Conservation (phyloP, 148 eudicot species). For the Vaccinium corymbosum region DNA sequence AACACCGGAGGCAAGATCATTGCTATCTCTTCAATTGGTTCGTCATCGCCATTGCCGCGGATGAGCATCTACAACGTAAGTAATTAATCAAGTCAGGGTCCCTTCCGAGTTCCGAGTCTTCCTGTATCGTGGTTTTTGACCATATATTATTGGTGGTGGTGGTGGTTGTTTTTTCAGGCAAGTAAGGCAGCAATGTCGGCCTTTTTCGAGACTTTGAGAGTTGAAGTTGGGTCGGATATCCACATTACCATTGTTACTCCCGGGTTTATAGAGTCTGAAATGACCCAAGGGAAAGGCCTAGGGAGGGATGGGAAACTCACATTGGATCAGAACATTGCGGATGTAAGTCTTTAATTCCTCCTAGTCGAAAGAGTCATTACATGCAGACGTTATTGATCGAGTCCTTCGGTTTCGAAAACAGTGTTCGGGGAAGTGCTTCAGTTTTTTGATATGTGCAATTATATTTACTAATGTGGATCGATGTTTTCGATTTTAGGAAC, state of each 20-base stretch:
- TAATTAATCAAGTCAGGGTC: not conserved
- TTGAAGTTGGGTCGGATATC: constrained; percentile 47
- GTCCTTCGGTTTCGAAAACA: too few relatives aligned
- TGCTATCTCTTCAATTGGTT: constrained; percentile 39
- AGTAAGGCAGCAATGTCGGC: constrained; percentile 60
- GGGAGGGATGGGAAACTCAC: constrained; percentile 35
- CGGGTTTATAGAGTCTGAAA: constrained; percentile 58
- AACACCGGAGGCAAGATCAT: constrained; percentile 48
- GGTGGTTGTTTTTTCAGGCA: constrained; percentile 34
- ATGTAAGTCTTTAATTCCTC: constrained; percentile 34
- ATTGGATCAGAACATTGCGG: constrained; percentile 47
- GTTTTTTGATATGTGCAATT: not conserved
- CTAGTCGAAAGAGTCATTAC: constrained; percentile 30
- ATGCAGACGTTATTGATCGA: too few relatives aligned
- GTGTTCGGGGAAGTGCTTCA: not conserved
- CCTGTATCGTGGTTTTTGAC: not conserved
- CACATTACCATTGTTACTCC: constrained; percentile 60
- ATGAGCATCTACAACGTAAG: constrained; percentile 50
- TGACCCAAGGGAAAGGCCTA: constrained; percentile 56
- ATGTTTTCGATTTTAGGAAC: constrained; percentile 28
- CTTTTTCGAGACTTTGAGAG: constrained; percentile 56
- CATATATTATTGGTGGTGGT: not conserved
- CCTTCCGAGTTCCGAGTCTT: not conserved
- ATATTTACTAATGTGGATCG: not conserved
- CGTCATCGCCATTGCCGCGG: constrained; percentile 51